Evolutionary conservation across 2,329 filamentous ascomycete species (phyloP), one percentile per base, ranked within the genome.

Genomic region (Amesomyces nigricolor): DNA sequence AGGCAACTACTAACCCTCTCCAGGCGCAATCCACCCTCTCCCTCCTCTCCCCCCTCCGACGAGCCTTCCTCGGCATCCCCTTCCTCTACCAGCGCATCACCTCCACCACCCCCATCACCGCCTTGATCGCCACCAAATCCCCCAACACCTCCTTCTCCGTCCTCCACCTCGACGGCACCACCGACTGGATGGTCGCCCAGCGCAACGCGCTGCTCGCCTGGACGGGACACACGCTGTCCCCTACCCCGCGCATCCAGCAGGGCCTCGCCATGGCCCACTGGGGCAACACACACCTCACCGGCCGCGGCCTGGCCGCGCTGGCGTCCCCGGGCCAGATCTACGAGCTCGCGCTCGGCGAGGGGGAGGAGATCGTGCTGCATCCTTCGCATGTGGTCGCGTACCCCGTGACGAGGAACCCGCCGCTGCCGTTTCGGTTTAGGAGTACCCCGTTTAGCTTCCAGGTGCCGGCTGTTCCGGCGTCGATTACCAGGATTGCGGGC

Each of bases 1-100:
- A 38, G 9, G 3, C 5, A 16, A 4, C 19, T 1, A 37, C 54
- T 63, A 26, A 58, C 32, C 3, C 22, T 43, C 17, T n/a, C 6
- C 64, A 95, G 89, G 86, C 89, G 14, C 82, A 95, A 71, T 97
- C 94, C 2, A 95, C 90, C 0, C 80, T 99, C 56, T 91, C 91
- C 44, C 72, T 96, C 50, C 82, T 97, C 53, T 87, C 91, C 58
- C 94, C 94, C 14, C 80, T 96, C 67, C 82, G 85, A 57, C 85
- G 94, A 70, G 87, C 87, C 22, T 72, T 85, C 47, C 81, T 95
- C 29, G 90, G 91, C 62, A 87, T 97, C 49, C 94, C 94, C 1
- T 99, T 99, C 72, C 80, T 99, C 58, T 97, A 97, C 74, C 92
- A 97, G 73, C 78, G 88, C 73, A 83, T 97, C 62, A 87, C 90